Percentiles rank a stretch among this genome's conserved stretches.
phyloP scores from a whole-genome alignment of 2,329 filamentous ascomycete genomes.

The Cordyceps militaris region DNA sequence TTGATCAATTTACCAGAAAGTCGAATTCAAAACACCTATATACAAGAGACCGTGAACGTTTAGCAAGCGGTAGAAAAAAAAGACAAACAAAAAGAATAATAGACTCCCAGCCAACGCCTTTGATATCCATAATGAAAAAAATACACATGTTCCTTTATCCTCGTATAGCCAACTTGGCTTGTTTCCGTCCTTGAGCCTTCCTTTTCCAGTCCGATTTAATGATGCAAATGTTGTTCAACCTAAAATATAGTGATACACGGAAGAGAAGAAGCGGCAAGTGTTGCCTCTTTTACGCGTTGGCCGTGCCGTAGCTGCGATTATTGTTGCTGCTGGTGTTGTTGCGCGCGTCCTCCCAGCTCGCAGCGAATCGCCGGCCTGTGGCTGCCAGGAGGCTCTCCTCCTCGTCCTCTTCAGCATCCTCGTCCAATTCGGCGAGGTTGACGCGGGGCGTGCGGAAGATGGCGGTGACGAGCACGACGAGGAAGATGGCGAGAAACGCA shows the following conservation, averaged over 20 bases:
- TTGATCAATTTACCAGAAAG: not conserved
- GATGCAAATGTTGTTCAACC: not conserved
- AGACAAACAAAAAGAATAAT: not conserved
- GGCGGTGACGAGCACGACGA: constrained; percentile 71
- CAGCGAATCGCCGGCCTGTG: constrained; percentile 73
- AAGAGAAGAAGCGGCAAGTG: not conserved
- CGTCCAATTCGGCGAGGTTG: constrained; percentile 70
- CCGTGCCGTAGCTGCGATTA: constrained; percentile 1
- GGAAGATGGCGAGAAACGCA: constrained; percentile 75
- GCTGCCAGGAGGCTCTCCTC: constrained; percentile 86
- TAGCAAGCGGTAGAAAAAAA: not conserved
- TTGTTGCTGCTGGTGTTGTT: constrained; percentile 31
- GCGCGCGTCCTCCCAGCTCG: constrained; percentile 83
- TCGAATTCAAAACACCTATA: not conserved
- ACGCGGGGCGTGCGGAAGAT: constrained; percentile 75
- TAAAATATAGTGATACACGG: not conserved
- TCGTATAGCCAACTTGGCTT: not conserved
- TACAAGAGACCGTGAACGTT: not conserved
- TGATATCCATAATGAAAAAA: not conserved
- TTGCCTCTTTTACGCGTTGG: not conserved
- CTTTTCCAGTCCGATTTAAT: not conserved
- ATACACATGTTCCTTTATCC: not conserved
- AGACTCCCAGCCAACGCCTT: not conserved
- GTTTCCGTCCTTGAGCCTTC: not conserved
- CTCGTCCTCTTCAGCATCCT: constrained; percentile 84